Evolutionary conservation across 2,329 filamentous ascomycete species (phyloP).

Genomic region (Talaromyces sp.): DNA sequence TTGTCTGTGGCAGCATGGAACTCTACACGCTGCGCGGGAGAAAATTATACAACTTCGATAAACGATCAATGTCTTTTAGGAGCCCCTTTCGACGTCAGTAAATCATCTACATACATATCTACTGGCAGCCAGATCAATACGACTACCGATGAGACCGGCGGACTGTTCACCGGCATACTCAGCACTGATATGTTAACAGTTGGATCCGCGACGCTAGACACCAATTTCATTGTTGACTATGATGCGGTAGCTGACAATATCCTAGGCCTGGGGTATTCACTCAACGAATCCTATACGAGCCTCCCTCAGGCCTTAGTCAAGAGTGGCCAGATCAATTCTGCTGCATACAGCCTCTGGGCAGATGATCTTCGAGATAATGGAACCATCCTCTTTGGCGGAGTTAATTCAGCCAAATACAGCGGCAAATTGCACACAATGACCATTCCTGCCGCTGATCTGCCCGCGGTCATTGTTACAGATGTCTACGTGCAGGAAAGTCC

Average conservation of each 20-base stretch:
- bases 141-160: neutral
- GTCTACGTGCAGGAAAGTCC: neutral
- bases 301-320: neutral
- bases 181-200: neutral
- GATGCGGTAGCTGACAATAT: neutral
- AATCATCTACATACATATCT: neutral
- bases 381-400: neutral
- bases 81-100: neutral
- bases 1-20: neutral
- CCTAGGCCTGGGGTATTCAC: neutral
- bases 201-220: neutral
- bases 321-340: neutral
- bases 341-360: neutral
- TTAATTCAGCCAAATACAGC: neutral
- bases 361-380: neutral
- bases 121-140: neutral
- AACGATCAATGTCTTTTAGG: too few species aligned
- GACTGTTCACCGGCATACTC: neutral
- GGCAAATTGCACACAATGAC: neutral
- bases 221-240: neutral
- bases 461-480: neutral
- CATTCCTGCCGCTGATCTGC: neutral
- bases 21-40: neutral
- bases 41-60: too few species aligned
- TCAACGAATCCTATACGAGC: neutral